Evolutionary conservation across 345 rosid genomes (phyloP).

Genomic region (Capsella bursapastoris): DNA sequence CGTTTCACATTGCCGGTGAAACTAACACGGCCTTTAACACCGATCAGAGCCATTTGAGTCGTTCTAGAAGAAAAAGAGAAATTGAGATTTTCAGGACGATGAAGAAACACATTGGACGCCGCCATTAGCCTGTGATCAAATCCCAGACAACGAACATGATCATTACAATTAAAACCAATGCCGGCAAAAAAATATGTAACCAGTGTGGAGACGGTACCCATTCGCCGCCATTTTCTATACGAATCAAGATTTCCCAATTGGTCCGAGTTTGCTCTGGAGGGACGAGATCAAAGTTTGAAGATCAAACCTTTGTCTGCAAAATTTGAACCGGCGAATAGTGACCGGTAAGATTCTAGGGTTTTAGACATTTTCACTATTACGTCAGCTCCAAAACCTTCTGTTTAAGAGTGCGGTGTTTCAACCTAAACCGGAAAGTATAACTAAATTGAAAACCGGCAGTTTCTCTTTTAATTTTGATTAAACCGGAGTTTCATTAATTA

Average conservation of each 20-base stretch:
- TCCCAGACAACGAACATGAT: background rate
- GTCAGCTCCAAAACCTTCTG: constrained; percentile 1
- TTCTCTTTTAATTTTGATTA: background rate
- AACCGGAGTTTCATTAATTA: background rate
- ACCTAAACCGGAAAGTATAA: background rate
- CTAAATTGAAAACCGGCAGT: background rate
- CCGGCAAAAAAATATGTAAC: background rate
- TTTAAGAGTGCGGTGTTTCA: background rate
- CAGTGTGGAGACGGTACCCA: constrained; percentile 16
- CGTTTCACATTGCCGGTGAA: constrained; percentile 7
- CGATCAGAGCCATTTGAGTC: constrained; percentile 12
- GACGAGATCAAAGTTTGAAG: background rate
- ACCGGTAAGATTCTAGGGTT: constrained; percentile 33
- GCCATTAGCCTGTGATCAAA: constrained; percentile 42
- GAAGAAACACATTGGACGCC: constrained; percentile 27
- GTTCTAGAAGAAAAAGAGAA: constrained; percentile 20
- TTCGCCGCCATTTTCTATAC: constrained; percentile 32
- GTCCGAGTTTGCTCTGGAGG: background rate
- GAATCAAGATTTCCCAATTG: constrained; percentile 1
- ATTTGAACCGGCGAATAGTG: constrained; percentile 1
- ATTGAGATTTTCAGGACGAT: background rate
- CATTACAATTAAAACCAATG: background rate
- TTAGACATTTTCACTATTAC: background rate
- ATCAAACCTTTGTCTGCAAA: constrained; percentile 20
- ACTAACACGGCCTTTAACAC: constrained; percentile 14